Conservation (phyloP, 768 basidiomycete genomes). For the Tephrocybe sp. region DNA sequence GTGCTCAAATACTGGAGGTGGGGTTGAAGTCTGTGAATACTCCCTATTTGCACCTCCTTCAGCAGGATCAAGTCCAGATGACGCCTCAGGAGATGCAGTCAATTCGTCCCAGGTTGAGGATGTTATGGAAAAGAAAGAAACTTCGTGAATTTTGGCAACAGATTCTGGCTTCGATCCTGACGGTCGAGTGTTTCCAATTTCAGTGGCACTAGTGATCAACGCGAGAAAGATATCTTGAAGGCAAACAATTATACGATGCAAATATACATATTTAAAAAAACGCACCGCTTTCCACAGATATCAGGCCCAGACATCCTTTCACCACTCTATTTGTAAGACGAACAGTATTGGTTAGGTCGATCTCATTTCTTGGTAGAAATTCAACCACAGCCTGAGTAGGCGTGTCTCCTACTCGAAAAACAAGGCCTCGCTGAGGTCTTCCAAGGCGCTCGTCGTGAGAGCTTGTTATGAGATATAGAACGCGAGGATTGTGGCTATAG, state of each 20-base stretch:
- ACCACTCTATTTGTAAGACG: slow-evolving; percentile 68
- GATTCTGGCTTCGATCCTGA: slow-evolving; percentile 57
- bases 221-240: slow-evolving; percentile 82
- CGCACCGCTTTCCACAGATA: slow-evolving; percentile 69
- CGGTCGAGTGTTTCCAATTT: slow-evolving; percentile 69
- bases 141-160: slow-evolving; percentile 82
- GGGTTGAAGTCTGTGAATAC: slow-evolving; percentile 39
- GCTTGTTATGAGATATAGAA: slow-evolving; percentile 71
- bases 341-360: slow-evolving; percentile 63
- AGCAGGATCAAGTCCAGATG: slow-evolving; percentile 49
- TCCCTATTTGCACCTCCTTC: slow-evolving; percentile 50
- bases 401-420: slow-evolving; percentile 63
- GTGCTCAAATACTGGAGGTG: slow-evolving; percentile 72
- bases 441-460: slow-evolving; percentile 63
- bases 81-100: slow-evolving; percentile 47
- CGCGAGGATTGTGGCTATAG: slow-evolving; percentile 63
- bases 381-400: slow-evolving; percentile 79
- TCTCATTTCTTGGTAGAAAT: slow-evolving; percentile 70
- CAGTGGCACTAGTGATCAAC: slow-evolving; percentile 71
- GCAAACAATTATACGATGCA: slow-evolving; percentile 4
- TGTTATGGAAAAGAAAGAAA: slow-evolving; percentile 85
- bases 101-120: slow-evolving; percentile 84
- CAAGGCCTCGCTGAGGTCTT: slow-evolving; percentile 58
- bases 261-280: slow-evolving; percentile 1
- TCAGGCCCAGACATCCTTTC: slow-evolving; percentile 83